Percentiles rank a stretch among this genome's conserved stretches.
These are phyloP conservation scores for Nakaseomyces bracarensis DNA, from an alignment of 1,139 yeast genomes.

Conservation along the genomic window DNA sequence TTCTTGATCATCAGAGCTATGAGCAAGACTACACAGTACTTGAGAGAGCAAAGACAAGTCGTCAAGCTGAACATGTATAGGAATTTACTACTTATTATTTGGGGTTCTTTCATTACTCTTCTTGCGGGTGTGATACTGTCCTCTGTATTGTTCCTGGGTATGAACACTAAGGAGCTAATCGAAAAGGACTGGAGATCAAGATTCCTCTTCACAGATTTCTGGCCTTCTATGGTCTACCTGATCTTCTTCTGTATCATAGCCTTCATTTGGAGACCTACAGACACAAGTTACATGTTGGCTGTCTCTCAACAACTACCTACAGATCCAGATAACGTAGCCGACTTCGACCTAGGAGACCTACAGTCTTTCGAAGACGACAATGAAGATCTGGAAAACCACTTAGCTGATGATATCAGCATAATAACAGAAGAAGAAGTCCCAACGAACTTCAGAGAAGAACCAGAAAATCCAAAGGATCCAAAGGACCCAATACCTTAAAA, in stretches of 20 bases:
- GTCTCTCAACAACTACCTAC: constrained; percentile 89
- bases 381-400: constrained; percentile 22
- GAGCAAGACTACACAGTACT: constrained; percentile 60
- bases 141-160: constrained; percentile 62
- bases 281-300: constrained; percentile 88
- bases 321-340: constrained; percentile 64
- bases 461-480: neutral
- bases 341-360: constrained; percentile 68
- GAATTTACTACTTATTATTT: constrained; percentile 64
- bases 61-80: constrained; percentile 85
- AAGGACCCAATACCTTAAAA: neutral
- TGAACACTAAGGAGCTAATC: constrained; percentile 66
- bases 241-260: constrained; percentile 77
- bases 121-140: constrained; percentile 63
- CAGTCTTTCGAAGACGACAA: constrained; percentile 38
- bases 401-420: constrained; percentile 16
- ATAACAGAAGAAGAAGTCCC: constrained; percentile 17
- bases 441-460: constrained; percentile 3
- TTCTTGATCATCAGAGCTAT: constrained; percentile 66
- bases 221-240: constrained; percentile 89
- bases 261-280: constrained; percentile 96
- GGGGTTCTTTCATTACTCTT: constrained; percentile 52
- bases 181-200: constrained; percentile 90
- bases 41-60: constrained; percentile 81
- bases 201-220: constrained; percentile 81